Percentiles rank a stretch among this genome's conserved stretches.
Conservation (phyloP, 495 filamentous ascomycete genomes). For the Xylaria longipes region DNA sequence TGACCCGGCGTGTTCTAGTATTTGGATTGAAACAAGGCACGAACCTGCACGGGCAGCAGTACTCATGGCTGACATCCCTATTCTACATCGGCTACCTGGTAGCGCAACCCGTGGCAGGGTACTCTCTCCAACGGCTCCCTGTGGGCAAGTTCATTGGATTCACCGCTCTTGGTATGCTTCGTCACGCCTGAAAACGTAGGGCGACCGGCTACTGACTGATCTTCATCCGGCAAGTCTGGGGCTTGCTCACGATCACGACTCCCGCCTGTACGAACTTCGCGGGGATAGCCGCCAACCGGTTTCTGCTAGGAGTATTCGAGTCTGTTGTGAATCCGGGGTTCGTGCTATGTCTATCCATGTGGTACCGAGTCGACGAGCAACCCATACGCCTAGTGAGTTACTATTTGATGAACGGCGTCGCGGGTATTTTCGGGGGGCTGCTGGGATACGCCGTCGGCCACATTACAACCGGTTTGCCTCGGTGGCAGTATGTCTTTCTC, state of each 20-base stretch:
- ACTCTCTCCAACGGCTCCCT: slow-evolving; percentile 59
- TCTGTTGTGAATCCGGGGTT: slow-evolving; percentile 64
- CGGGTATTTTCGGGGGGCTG: slow-evolving; percentile 60
- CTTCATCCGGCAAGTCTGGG: slow-evolving; percentile 41
- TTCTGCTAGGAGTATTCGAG: slow-evolving; percentile 63
- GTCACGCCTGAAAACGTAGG: neutral
- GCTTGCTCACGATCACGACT: slow-evolving; percentile 52
- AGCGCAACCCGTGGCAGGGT: slow-evolving; percentile 59
- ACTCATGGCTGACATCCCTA: slow-evolving; percentile 63
- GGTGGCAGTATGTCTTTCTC: slow-evolving; percentile 59
- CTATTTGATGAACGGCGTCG: slow-evolving; percentile 64
- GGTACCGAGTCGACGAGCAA: slow-evolving; percentile 62
- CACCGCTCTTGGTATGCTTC: slow-evolving; percentile 41
- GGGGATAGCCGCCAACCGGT: slow-evolving; percentile 57
- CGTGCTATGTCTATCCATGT: slow-evolving; percentile 63
- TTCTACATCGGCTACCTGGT: slow-evolving; percentile 64
- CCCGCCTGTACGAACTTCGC: slow-evolving; percentile 58
- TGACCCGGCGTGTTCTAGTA: slow-evolving; percentile 33
- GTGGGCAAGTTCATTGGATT: slow-evolving; percentile 57
- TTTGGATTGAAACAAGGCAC: slow-evolving; percentile 62
- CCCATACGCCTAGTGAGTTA: slow-evolving; percentile 60
- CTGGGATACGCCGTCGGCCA: slow-evolving; percentile 61
- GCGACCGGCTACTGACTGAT: slow-evolving; percentile 6
- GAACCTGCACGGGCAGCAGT: slow-evolving; percentile 59
- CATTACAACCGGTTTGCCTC: slow-evolving; percentile 46